A percentile compares a stretch with the other conserved stretches of the same genome.
Evolutionary conservation across 495 filamentous ascomycete genomes (phyloP).

Genomic region (Podospora sp.): DNA sequence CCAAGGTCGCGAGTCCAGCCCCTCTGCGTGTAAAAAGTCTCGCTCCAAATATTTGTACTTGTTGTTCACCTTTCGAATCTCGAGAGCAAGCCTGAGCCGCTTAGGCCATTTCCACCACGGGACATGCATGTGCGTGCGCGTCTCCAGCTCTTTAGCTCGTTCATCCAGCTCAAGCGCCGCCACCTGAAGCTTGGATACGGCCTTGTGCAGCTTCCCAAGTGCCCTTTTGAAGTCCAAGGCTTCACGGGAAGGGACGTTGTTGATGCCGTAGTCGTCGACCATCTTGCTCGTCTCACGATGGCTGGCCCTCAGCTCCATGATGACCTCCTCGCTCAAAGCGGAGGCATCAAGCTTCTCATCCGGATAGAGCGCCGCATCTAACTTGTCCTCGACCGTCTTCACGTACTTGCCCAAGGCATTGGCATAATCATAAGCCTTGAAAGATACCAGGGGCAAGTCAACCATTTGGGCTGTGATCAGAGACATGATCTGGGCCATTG

Average conservation of each 20-base stretch:
- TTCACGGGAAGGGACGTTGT: constrained; percentile 39
- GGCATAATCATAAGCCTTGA: neutral
- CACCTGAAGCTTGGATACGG: constrained; percentile 55
- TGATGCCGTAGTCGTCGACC: constrained; percentile 37
- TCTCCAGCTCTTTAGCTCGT: constrained; percentile 64
- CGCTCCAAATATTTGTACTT: constrained; percentile 80
- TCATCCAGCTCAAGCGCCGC: constrained; percentile 61
- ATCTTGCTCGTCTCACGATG: constrained; percentile 47
- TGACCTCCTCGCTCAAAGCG: constrained; percentile 41
- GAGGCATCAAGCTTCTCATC: constrained; percentile 21
- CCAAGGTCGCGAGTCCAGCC: constrained; percentile 81
- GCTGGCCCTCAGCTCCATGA: constrained; percentile 57
- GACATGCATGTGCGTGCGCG: constrained; percentile 67
- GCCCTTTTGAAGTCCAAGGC: constrained; percentile 52
- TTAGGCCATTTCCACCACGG: constrained; percentile 82
- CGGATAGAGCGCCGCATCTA: constrained; percentile 36
- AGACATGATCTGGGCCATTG: constrained; percentile 77
- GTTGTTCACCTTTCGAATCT: constrained; percentile 66
- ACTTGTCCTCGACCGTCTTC: constrained; percentile 65
- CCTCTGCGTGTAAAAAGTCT: constrained; percentile 74
- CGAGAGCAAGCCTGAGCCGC: constrained; percentile 62
- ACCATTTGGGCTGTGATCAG: constrained; percentile 78
- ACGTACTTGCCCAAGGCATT: constrained; percentile 47
- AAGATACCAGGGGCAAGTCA: constrained; percentile 69
- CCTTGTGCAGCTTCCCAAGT: constrained; percentile 47